Evolutionary conservation across 2,329 filamentous ascomycete species (phyloP), one percentile per base, ranked within the genome.

Genomic region (Paecilomyces fulvus): DNA sequence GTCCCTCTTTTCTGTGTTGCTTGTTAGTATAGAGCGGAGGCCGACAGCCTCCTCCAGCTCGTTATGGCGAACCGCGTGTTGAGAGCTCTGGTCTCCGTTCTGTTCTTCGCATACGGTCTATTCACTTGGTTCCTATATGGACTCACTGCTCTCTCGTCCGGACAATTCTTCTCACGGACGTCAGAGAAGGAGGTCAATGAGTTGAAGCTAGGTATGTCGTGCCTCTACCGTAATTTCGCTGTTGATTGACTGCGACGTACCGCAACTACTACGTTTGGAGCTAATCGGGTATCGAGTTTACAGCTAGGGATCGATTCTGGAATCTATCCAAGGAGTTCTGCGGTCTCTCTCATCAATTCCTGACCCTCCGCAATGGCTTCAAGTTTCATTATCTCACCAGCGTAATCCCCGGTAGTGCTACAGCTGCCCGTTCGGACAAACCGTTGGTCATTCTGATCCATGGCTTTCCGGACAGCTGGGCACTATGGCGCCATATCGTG

Each of bases 391-490:
- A 83, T 61, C 70, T 84, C 54, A 72, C 73, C 63, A 80, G 71
- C 63, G 58, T 72, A 59, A 53, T 60, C 9, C 55, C 61, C 3
- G 56, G 59, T 49, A 59, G 68, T 66, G 54, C 46, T 12, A 58
- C 55, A 20, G 59, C 43, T 17, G 55, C 55, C 62, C 59, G 51
- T 23, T 53, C 58, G 21, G 58, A 60, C 10, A 73, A 68, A 53
- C 71, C 73, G 0, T 65, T 83, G 14, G 73, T 81, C 23, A 74
- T 84, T 46, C 80, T 83, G 61, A 69, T 84, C 17, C 82, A 84
- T 65, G 82, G 82, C 37, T 85, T 83, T 57, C 82, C 82, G 6
- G 82, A 85, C 61, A 82, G 80, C 56, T 83, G 75, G 68, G 73
- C 77, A 10, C 68, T 84, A 53, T 85, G 80, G 80, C 74, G 75